Conservation (phyloP, 148 eudicot genomes). For the Agrostemma githago region DNA sequence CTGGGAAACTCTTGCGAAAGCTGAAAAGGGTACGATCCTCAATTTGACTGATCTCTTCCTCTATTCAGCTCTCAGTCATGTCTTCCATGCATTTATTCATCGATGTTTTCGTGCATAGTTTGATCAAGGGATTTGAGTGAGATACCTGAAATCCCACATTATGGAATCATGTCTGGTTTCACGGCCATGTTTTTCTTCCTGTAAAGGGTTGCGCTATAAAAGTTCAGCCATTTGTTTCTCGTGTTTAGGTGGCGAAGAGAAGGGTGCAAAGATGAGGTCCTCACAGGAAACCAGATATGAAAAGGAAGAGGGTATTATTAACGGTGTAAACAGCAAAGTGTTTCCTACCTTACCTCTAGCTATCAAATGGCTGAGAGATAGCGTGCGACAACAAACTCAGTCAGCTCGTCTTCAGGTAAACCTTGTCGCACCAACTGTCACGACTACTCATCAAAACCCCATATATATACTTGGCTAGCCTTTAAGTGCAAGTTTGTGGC, state of each 20-base stretch:
- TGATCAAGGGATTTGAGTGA: neutral
- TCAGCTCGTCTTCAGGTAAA: constrained; percentile 75
- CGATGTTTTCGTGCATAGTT: neutral
- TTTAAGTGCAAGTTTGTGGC: constrained; percentile 2
- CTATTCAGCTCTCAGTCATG: neutral
- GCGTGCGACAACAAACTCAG: constrained; percentile 49
- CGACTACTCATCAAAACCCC: neutral
- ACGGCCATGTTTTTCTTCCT: neutral
- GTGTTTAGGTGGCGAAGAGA: constrained; percentile 40
- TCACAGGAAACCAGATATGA: constrained; percentile 39
- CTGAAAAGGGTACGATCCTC: constrained; percentile 50
- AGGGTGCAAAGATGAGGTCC: constrained; percentile 30
- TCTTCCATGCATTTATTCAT: neutral
- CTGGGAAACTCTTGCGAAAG: constrained; percentile 68
- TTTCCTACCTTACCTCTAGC: constrained; percentile 86
- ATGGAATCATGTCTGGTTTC: neutral
- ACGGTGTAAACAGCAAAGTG: constrained; percentile 56
- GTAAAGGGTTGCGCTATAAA: neutral
- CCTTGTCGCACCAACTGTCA: neutral
- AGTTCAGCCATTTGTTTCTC: neutral
- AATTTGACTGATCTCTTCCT: neutral
- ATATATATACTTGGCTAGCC: neutral
- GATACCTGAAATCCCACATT: neutral
- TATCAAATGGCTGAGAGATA: constrained; percentile 86
- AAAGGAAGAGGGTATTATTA: constrained; percentile 34